Evolutionary conservation across 2,329 filamentous ascomycete species (phyloP).

Genomic region (Cercospora citrullina): DNA sequence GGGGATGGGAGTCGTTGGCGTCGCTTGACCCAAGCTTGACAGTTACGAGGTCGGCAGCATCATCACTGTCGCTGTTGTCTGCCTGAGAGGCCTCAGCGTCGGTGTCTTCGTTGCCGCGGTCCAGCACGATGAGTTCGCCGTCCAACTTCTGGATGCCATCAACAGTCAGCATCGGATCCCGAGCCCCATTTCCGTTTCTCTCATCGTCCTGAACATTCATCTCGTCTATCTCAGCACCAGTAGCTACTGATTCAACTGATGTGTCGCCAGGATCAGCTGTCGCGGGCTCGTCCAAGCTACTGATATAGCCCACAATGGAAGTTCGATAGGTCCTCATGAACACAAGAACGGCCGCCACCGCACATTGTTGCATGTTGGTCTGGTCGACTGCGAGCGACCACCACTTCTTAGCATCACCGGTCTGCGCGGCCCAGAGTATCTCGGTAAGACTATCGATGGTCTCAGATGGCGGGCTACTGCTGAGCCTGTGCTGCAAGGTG

Average conservation of each 20-base stretch:
- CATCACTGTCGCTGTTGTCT: background rate
- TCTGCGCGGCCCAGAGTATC: background rate
- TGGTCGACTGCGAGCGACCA: background rate
- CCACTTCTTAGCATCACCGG: background rate
- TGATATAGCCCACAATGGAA: background rate
- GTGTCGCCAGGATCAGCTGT: background rate
- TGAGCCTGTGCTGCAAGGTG: background rate
- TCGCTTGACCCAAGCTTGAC: background rate
- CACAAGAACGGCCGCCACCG: background rate
- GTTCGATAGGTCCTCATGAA: background rate
- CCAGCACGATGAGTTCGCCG: background rate
- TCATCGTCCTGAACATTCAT: background rate
- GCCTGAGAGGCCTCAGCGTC: background rate
- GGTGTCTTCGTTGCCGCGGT: background rate
- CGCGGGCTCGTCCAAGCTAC: background rate
- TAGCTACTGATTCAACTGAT: background rate
- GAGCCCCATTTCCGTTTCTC: background rate
- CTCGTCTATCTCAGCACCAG: background rate
- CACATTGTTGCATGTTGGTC: background rate
- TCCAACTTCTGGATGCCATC: background rate
- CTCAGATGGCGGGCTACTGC: background rate
- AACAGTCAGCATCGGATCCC: background rate
- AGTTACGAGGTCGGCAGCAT: background rate
- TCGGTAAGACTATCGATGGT: background rate
- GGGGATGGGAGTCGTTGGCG: background rate